phyloP scores from a whole-genome alignment of 108 stramenopile genomes.

The Stephanodiscus triporus region DNA sequence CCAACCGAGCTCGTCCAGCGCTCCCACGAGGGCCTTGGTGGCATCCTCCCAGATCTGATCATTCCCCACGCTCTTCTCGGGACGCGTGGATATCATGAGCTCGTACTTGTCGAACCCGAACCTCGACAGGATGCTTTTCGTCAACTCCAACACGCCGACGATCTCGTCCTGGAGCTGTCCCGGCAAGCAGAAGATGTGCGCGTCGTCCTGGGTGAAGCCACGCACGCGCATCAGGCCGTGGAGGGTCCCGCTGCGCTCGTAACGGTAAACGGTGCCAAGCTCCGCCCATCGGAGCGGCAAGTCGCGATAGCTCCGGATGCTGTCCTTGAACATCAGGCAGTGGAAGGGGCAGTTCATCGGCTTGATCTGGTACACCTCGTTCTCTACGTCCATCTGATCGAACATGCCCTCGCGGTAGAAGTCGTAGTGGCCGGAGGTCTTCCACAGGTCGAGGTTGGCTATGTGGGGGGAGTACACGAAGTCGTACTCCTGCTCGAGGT shows the following conservation, averaged over 20 bases:
- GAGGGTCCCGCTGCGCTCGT: constrained; percentile 94
- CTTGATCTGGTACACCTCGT: constrained; percentile 96
- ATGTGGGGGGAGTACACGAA: constrained; percentile 98
- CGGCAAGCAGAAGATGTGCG: constrained; percentile 97
- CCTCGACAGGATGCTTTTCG: constrained; percentile 83
- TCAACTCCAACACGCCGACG: constrained; percentile 89
- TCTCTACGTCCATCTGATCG: constrained; percentile 97
- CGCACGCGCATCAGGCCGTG: constrained; percentile 97
- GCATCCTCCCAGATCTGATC: constrained; percentile 95
- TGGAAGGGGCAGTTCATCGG: constrained; percentile 99
- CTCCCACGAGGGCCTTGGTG: constrained; percentile 83
- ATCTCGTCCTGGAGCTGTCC: constrained; percentile 96
- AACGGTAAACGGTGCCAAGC: constrained; percentile 96
- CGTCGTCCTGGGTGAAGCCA: constrained; percentile 99
- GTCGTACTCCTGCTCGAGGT: constrained; percentile 87
- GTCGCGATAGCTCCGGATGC: constrained; percentile 92
- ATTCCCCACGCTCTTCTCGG: constrained; percentile 94
- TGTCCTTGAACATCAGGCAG: constrained; percentile 97
- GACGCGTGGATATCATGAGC: constrained; percentile 94
- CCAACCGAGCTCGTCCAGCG: constrained; percentile 93
- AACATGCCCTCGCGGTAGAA: constrained; percentile 99
- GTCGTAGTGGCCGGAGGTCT: constrained; percentile 97
- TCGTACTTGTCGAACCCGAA: constrained; percentile 97
- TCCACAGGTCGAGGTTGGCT: constrained; percentile 97
- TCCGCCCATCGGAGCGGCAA: constrained; percentile 96